Evolutionary conservation across 352 stramenopile genomes (phyloP).

Genomic region (Globisporangium echinulatum): DNA sequence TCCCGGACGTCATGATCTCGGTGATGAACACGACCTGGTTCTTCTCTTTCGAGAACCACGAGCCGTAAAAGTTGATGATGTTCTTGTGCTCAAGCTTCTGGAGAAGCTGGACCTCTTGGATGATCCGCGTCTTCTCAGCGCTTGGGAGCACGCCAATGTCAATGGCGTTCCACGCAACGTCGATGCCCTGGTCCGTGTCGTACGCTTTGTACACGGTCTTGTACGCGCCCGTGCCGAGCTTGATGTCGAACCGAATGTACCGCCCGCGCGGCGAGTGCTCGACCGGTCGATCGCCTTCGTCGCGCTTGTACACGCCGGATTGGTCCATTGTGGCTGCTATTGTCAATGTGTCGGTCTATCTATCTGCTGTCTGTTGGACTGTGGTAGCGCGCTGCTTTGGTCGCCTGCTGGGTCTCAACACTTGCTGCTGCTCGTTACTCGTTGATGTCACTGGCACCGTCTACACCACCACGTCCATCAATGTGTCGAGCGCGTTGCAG

Average conservation of each 20-base stretch:
- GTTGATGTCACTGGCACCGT: background rate
- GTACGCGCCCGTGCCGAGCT: conserved; percentile 79
- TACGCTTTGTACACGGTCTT: conserved; percentile 94
- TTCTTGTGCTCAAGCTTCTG: conserved; percentile 98
- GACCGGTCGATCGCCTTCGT: conserved; percentile 67
- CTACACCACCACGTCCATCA: conserved; percentile 14
- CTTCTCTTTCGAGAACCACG: conserved; percentile 97
- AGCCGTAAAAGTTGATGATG: conserved; percentile 99
- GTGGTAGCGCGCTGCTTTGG: no score
- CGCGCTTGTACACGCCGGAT: conserved; percentile 59
- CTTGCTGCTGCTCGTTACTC: background rate
- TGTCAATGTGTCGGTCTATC: background rate
- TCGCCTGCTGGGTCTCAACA: no score
- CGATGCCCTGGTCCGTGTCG: conserved; percentile 98
- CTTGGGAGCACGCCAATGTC: conserved; percentile 94
- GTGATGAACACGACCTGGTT: conserved; percentile 99
- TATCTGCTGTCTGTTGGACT: conserved; percentile 2
- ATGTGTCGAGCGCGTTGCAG: background rate
- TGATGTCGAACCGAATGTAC: conserved; percentile 84
- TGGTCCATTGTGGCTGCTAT: conserved; percentile 38
- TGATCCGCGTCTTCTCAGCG: conserved; percentile 93
- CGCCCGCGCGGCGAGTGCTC: conserved; percentile 75
- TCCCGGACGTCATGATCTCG: conserved; percentile 96
- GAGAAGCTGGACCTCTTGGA: conserved; percentile 96
- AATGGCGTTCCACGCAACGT: conserved; percentile 99